These are phyloP conservation scores for Cytidiella melzeri DNA, from an alignment of 768 basidiomycete species.

Conservation along the genomic window DNA sequence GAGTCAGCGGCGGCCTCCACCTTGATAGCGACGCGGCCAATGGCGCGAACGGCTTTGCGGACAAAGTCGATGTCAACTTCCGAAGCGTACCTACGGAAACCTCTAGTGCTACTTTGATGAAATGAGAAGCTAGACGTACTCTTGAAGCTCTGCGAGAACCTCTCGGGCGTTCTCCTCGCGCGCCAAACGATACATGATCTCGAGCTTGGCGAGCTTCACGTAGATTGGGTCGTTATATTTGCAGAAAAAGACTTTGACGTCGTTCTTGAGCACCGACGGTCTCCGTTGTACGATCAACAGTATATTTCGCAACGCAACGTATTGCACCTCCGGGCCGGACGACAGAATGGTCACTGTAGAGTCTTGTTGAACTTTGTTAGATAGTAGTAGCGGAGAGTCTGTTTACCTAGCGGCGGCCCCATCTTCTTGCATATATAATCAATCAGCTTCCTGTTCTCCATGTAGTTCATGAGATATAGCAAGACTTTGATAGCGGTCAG, in stretches of 20 bases:
- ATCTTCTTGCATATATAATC: slow-evolving; percentile 95
- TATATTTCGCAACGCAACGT: slow-evolving; percentile 95
- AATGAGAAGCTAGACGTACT: slow-evolving; percentile 40
- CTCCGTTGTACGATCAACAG: slow-evolving; percentile 94
- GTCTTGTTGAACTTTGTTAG: slow-evolving; percentile 2
- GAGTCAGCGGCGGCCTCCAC: slow-evolving; percentile 82
- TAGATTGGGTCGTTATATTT: slow-evolving; percentile 99
- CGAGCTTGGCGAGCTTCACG: slow-evolving; percentile 95
- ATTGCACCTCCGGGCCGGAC: slow-evolving; percentile 98
- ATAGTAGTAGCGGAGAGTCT: slow-evolving; percentile 4
- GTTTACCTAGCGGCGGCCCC: slow-evolving; percentile 89
- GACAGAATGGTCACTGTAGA: slow-evolving; percentile 83
- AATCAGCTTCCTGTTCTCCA: slow-evolving; percentile 81
- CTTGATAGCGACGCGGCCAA: slow-evolving; percentile 97
- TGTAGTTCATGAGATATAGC: slow-evolving; percentile 98
- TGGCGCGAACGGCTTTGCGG: slow-evolving; percentile 93
- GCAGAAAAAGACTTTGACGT: slow-evolving; percentile 99
- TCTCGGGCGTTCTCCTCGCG: slow-evolving; percentile 91
- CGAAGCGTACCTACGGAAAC: slow-evolving; percentile 73
- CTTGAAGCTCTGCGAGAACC: slow-evolving; percentile 90
- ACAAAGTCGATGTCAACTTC: slow-evolving; percentile 99
- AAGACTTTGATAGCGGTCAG: slow-evolving; percentile 96
- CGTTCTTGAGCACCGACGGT: slow-evolving; percentile 88
- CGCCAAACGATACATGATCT: slow-evolving; percentile 97
- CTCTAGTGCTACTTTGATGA: background rate